Conservation (phyloP, 768 basidiomycete species). For the Mycena epipterygia region DNA sequence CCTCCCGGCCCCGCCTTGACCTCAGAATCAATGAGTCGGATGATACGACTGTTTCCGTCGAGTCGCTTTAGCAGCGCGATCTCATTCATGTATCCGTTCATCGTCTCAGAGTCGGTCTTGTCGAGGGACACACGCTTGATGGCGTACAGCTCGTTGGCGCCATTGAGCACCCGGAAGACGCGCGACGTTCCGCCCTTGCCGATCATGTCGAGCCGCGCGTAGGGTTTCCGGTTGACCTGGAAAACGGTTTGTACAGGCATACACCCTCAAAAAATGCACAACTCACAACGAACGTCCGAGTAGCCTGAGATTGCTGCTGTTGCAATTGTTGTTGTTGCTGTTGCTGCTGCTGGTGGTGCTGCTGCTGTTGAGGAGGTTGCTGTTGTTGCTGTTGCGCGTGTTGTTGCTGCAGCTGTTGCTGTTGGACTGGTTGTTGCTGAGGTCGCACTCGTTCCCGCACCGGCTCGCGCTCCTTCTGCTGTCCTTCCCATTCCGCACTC, state of each 20-base stretch:
- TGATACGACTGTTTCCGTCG: slow-evolving; percentile 94
- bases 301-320: slow-evolving; percentile 55
- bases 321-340: slow-evolving; percentile 38
- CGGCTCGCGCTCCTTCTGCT: slow-evolving; percentile 51
- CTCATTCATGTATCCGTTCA: slow-evolving; percentile 96
- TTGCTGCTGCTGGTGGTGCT: slow-evolving; percentile 44
- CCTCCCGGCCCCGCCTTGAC: slow-evolving; percentile 80
- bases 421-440: slow-evolving; percentile 47
- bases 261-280: neutral
- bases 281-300: slow-evolving; percentile 44
- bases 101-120: slow-evolving; percentile 89
- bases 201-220: slow-evolving; percentile 89
- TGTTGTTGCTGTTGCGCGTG: slow-evolving; percentile 39
- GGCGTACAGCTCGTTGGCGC: slow-evolving; percentile 83
- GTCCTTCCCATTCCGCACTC: slow-evolving; percentile 52
- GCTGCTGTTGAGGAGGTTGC: slow-evolving; percentile 48
- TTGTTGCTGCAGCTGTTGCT: slow-evolving; percentile 47
- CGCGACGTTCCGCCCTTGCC: slow-evolving; percentile 97
- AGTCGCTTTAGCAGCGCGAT: slow-evolving; percentile 93
- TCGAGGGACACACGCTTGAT: slow-evolving; percentile 94
- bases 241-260: neutral
- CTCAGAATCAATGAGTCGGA: slow-evolving; percentile 92
- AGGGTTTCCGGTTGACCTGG: slow-evolving; percentile 85
- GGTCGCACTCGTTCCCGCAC: slow-evolving; percentile 44
- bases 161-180: slow-evolving; percentile 91